These are phyloP conservation scores for Aspergillus floridensis DNA, from an alignment of 2,329 filamentous ascomycete genomes.

Conservation along the genomic window DNA sequence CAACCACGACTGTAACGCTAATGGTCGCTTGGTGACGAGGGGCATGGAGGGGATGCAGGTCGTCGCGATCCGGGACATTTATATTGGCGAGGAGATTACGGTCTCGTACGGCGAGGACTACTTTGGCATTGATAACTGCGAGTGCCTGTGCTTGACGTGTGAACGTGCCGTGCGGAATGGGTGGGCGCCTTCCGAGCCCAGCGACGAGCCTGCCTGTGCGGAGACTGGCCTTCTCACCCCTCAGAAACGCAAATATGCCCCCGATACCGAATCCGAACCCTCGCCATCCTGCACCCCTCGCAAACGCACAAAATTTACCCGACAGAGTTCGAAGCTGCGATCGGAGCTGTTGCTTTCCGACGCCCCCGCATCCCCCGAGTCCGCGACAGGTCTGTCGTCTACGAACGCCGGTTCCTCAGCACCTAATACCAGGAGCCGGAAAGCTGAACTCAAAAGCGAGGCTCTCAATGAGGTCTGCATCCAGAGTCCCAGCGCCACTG, in stretches of 20 bases:
- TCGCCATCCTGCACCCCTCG: conserved; percentile 28
- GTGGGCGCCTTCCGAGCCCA: conserved; percentile 61
- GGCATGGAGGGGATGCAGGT: conserved; percentile 88
- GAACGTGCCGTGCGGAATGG: conserved; percentile 74
- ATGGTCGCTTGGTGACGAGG: conserved; percentile 80
- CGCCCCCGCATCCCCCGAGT: conserved; percentile 23
- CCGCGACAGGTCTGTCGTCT: conserved; percentile 13
- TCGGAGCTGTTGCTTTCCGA: conserved; percentile 38
- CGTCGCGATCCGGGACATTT: conserved; percentile 76
- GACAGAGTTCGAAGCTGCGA: conserved; percentile 35
- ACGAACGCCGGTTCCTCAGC: not conserved
- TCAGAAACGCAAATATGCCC: conserved; percentile 30
- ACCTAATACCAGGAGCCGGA: not conserved
- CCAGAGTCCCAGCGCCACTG: conserved; percentile 16
- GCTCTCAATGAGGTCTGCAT: conserved; percentile 6
- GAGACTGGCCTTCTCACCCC: conserved; percentile 18
- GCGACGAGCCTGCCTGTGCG: conserved; percentile 21
- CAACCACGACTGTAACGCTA: conserved; percentile 94
- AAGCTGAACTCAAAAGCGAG: conserved; percentile 1
- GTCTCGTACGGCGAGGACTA: conserved; percentile 95
- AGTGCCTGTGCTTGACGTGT: conserved; percentile 88
- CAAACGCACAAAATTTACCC: conserved; percentile 35
- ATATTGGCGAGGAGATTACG: conserved; percentile 88
- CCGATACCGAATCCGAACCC: conserved; percentile 29
- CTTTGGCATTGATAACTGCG: conserved; percentile 91